phyloP scores from a whole-genome alignment of 1,139 yeast species.

The Suhomyces panamericanus region DNA sequence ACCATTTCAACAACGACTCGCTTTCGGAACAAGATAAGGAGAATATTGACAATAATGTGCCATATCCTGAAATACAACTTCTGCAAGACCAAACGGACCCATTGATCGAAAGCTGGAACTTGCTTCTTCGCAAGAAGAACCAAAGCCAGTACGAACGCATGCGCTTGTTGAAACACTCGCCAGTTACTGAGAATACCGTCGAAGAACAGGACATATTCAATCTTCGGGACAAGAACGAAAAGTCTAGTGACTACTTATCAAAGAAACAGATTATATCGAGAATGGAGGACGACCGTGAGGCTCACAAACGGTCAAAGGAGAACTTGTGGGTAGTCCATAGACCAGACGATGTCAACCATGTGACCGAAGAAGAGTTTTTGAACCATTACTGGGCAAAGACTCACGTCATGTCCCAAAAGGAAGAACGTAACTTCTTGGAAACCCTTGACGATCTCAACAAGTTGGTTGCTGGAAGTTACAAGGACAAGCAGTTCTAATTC shows the following conservation, averaged over 20 bases:
- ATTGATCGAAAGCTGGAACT: constrained; percentile 47
- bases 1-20: constrained; percentile 29
- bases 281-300: constrained; percentile 85
- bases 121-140: constrained; percentile 47
- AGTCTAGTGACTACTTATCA: constrained; percentile 31
- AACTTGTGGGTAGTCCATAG: constrained; percentile 67
- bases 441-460: constrained; percentile 56
- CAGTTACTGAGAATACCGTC: constrained; percentile 22
- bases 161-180: constrained; percentile 33
- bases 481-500: constrained; percentile 36
- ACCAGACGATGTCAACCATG: constrained; percentile 36
- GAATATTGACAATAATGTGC: constrained; percentile 33
- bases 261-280: constrained; percentile 63
- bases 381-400: constrained; percentile 56
- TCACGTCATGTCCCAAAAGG: constrained; percentile 47
- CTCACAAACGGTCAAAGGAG: constrained; percentile 78
- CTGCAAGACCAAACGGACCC: constrained; percentile 30
- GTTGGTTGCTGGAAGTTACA: constrained; percentile 47
- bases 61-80: constrained; percentile 34
- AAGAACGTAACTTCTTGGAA: constrained; percentile 40
- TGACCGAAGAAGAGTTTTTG: constrained; percentile 59
- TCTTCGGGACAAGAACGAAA: constrained; percentile 27
- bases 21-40: constrained; percentile 38
- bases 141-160: constrained; percentile 53
- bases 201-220: constrained; percentile 35